Evolutionary conservation across 176 grass and related monocot species (phyloP), one percentile per base, ranked within the genome.

Genomic region (Calamus simplicifolius): DNA sequence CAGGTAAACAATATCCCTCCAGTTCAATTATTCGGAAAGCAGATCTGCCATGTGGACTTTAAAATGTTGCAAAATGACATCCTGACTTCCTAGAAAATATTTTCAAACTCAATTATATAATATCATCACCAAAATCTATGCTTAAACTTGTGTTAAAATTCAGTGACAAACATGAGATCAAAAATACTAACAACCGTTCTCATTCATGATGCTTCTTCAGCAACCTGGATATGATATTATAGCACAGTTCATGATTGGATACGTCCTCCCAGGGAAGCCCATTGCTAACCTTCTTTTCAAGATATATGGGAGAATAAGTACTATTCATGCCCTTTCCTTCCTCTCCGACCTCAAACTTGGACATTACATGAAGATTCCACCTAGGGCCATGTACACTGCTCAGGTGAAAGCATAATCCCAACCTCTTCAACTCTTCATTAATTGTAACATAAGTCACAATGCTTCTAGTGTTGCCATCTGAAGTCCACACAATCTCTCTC

Each of bases 321-420:
- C 92, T 15, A 75, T 91, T 50, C 93, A 97, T 67, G 93, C 93
- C 19, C 84, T 97, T 1, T 91, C 93, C 50, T 97, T 97, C 74
- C 93, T 97, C 5, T 81, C 87, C 2, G 93, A 97, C 78, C 84
- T 97, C 65, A 97, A 91, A 81, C 93, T 97, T 52, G 93, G 93
- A 15, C 93, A 88, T 54, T 97, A 97, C 59, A 97, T 97, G 93
- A 97, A 97, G 77, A 92, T 97, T 69, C 93, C 93, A 17, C 93
- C 93, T 1, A 83, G 93, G 61, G 88, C 87, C 87, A 97, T 97
- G 92, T 97, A 91, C 78, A 85, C 65, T 3, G 87, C 92, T 67
- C 90, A 95, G 83, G 89, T 84, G 64, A 16, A 59, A 48, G 25
- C 26, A 53, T 38, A 26, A 59, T 68, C 57, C 31, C 6, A 35